phyloP scores from a whole-genome alignment of 176 grass and related monocot species.

The Puya raimondii region DNA sequence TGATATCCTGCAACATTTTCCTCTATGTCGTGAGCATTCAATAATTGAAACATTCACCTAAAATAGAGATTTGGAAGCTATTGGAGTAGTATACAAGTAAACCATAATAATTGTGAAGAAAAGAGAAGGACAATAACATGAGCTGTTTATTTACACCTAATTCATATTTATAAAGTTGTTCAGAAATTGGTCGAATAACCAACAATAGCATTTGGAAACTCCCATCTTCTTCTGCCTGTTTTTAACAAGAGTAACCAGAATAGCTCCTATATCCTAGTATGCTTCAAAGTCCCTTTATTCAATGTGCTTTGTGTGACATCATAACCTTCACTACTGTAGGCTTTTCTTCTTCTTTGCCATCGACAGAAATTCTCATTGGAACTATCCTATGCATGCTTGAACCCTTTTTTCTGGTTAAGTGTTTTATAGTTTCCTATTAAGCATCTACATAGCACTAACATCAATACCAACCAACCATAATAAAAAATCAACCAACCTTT shows the following conservation, averaged over 20 bases:
- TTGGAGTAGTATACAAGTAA: background rate
- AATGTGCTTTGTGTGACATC: no score
- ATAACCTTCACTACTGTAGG: no score
- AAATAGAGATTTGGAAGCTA: background rate
- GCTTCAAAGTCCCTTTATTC: no score
- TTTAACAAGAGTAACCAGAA: background rate
- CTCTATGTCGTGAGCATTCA: constrained; percentile 11
- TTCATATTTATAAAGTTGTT: background rate
- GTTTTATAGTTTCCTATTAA: no score
- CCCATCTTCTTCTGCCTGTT: background rate
- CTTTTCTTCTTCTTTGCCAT: no score
- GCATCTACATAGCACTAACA: no score
- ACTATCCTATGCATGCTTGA: no score
- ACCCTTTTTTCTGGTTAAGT: no score
- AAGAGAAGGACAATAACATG: no score
- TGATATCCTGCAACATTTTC: constrained; percentile 35
- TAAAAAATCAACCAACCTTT: no score
- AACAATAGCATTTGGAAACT: background rate
- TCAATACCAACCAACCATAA: no score
- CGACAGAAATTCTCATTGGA: no score
- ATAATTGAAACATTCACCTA: constrained; percentile 14
- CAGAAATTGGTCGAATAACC: background rate
- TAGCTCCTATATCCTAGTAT: background rate
- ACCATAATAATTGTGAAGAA: background rate
- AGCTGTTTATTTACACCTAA: background rate